phyloP scores from a whole-genome alignment of 1,139 yeast species.

The Yamadazyma diospyri region DNA sequence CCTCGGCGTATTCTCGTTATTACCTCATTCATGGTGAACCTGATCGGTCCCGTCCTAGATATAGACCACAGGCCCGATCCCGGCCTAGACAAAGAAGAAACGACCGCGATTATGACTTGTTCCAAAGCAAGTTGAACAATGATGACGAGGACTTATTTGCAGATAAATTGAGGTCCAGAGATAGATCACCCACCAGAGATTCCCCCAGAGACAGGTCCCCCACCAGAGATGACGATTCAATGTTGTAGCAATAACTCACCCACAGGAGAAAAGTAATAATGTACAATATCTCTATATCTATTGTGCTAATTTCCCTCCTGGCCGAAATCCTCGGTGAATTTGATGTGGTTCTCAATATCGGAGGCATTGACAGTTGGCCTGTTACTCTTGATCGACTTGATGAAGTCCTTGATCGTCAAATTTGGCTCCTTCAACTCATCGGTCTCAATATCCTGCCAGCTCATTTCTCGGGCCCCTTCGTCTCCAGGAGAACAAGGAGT shows the following conservation, averaged over 20 bases:
- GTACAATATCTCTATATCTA: neutral
- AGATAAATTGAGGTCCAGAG: conserved; percentile 19
- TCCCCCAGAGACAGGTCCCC: conserved; percentile 6
- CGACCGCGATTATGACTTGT: conserved; percentile 26
- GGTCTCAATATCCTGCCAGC: conserved; percentile 88
- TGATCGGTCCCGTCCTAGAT: conserved; percentile 69
- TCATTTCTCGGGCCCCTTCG: conserved; percentile 77
- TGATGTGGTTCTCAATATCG: conserved; percentile 78
- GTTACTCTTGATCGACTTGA: conserved; percentile 86
- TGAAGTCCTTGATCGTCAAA: conserved; percentile 84
- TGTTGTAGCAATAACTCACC: neutral
- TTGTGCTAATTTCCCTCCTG: conserved; percentile 77
- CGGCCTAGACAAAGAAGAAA: conserved; percentile 11
- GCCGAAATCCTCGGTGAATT: conserved; percentile 92
- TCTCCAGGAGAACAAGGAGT: conserved; percentile 99
- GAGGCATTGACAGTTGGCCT: conserved; percentile 90
- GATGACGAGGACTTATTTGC: conserved; percentile 41
- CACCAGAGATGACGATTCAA: conserved; percentile 13
- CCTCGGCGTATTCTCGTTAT: conserved; percentile 60
- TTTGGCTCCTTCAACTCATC: conserved; percentile 90
- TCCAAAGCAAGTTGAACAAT: conserved; percentile 21
- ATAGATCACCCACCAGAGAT: conserved; percentile 14
- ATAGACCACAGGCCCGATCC: conserved; percentile 25
- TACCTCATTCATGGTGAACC: conserved; percentile 77
- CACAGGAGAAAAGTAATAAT: neutral